A percentile compares a stretch with the other conserved stretches of the same genome.
phyloP scores from a whole-genome alignment of 2,329 filamentous ascomycete genomes.

The Penicillium sp. region DNA sequence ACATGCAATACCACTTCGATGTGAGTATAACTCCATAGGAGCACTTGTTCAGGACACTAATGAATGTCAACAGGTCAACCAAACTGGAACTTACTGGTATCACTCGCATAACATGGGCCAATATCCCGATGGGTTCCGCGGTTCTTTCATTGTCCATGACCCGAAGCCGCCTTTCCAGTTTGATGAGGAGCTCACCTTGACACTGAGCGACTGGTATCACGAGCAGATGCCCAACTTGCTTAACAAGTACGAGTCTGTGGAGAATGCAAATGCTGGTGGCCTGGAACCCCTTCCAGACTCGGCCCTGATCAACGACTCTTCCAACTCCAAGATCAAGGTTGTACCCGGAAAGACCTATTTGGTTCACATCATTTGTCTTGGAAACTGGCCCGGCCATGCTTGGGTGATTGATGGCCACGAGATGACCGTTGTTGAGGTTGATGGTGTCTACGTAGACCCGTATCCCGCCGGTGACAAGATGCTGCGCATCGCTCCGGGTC shows the following conservation, averaged over 20 bases:
- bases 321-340: slow-evolving; percentile 63
- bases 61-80: slow-evolving; percentile 50
- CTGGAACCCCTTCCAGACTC: slow-evolving; percentile 69
- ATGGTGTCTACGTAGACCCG: slow-evolving; percentile 40
- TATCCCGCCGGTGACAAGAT: slow-evolving; percentile 57
- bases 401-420: slow-evolving; percentile 51
- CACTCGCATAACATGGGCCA: slow-evolving; percentile 71
- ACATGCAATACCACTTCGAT: slow-evolving; percentile 70
- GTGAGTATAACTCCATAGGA: slow-evolving; percentile 28
- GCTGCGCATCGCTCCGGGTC: slow-evolving; percentile 70
- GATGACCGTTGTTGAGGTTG: slow-evolving; percentile 44
- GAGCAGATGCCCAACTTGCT: slow-evolving; percentile 57
- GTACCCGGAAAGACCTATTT: slow-evolving; percentile 72
- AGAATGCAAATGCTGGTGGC: slow-evolving; percentile 55
- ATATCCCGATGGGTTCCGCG: slow-evolving; percentile 72
- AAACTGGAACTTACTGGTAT: slow-evolving; percentile 80
- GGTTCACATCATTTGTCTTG: slow-evolving; percentile 73
- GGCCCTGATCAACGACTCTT: slow-evolving; percentile 72
- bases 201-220: slow-evolving; percentile 75
- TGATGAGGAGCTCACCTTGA: slow-evolving; percentile 67
- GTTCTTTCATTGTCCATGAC: slow-evolving; percentile 68
- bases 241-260: slow-evolving; percentile 45
- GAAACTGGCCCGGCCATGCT: slow-evolving; percentile 64
- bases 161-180: slow-evolving; percentile 63
- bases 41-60: background rate